Percentiles rank a stretch among this genome's conserved stretches.
Conservation (phyloP, 2,329 filamentous ascomycete species). For the Cercospora sesami region DNA sequence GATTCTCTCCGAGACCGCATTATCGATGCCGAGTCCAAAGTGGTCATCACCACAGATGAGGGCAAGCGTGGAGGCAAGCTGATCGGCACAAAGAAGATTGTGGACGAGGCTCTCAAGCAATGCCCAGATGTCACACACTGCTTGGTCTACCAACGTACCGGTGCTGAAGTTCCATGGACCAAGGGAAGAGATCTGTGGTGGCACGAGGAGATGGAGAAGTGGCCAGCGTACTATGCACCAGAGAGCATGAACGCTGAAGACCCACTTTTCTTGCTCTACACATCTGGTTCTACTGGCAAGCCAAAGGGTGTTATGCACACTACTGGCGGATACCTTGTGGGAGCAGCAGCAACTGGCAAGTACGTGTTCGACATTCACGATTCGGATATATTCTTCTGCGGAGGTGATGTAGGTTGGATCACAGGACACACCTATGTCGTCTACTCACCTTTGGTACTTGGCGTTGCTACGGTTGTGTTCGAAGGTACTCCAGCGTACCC, state of each 20-base stretch:
- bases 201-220: conserved; percentile 98
- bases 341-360: conserved; percentile 89
- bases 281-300: conserved; percentile 95
- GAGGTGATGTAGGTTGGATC: conserved; percentile 98
- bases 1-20: conserved; percentile 96
- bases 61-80: conserved; percentile 96
- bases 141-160: conserved; percentile 93
- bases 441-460: conserved; percentile 88
- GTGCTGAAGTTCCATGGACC: conserved; percentile 88
- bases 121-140: conserved; percentile 84
- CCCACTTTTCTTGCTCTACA: conserved; percentile 95
- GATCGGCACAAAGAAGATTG: conserved; percentile 98
- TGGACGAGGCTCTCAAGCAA: conserved; percentile 94
- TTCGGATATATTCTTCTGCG: conserved; percentile 92
- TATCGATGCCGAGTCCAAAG: conserved; percentile 82
- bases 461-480: conserved; percentile 93
- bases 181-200: conserved; percentile 90
- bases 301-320: conserved; percentile 99
- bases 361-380: conserved; percentile 99
- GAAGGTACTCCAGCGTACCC: conserved; percentile 97
- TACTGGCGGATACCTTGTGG: conserved; percentile 90
- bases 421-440: conserved; percentile 98
- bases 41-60: conserved; percentile 96
- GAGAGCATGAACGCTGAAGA: conserved; percentile 91
- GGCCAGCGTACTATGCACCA: conserved; percentile 86